A percentile compares a stretch with the other conserved stretches of the same genome.
Evolutionary conservation across 2,329 filamentous ascomycete genomes (phyloP).

Genomic region (Alternaria gaisen): DNA sequence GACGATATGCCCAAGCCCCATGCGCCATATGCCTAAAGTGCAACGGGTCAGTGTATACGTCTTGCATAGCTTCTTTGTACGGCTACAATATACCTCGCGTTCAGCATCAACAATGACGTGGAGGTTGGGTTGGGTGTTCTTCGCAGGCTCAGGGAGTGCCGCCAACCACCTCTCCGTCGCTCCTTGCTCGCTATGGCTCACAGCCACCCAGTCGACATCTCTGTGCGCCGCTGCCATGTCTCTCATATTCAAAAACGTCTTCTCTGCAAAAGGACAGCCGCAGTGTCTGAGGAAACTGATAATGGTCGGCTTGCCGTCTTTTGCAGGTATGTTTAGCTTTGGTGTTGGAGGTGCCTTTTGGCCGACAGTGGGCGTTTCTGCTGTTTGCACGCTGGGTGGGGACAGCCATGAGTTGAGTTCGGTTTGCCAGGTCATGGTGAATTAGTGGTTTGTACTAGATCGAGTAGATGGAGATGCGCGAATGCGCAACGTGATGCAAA

Average conservation of each 20-base stretch:
- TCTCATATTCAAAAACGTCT: constrained; percentile 60
- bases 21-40: constrained; percentile 61
- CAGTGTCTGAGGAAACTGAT: constrained; percentile 76
- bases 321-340: constrained; percentile 62
- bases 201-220: constrained; percentile 43
- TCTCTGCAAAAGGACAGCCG: constrained; percentile 78
- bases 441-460: background rate
- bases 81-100: constrained; percentile 51
- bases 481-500: background rate
- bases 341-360: constrained; percentile 64
- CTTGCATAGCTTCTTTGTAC: too few species aligned
- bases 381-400: constrained; percentile 39
- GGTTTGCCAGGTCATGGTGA: constrained; percentile 50
- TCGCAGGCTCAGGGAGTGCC: constrained; percentile 31
- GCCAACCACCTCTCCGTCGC: constrained; percentile 48
- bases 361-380: constrained; percentile 62
- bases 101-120: constrained; percentile 68
- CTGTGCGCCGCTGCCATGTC: constrained; percentile 35
- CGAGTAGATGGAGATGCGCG: background rate
- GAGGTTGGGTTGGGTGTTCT: constrained; percentile 61
- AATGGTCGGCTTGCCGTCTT: constrained; percentile 64
- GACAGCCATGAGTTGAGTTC: constrained; percentile 56
- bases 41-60: too few species aligned
- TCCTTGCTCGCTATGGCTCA: constrained; percentile 46
- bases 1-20: constrained; percentile 72